These are phyloP conservation scores for Ceratocystis lukuohia DNA, from an alignment of 2,329 filamentous ascomycete genomes.

Conservation along the genomic window DNA sequence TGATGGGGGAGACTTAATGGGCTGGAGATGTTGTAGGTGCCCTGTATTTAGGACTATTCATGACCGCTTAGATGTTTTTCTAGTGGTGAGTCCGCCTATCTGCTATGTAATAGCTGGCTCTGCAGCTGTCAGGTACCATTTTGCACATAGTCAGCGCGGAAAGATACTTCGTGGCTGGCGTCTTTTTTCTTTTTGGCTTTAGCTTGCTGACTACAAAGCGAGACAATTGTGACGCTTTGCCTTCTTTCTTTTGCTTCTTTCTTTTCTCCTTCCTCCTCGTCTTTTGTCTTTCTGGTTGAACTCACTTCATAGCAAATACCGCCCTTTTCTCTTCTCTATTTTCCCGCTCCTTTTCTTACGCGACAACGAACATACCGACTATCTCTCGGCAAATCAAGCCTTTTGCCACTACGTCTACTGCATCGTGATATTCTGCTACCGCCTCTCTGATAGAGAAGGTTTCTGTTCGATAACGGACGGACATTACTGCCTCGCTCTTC, in stretches of 20 bases:
- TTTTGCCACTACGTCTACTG: background rate
- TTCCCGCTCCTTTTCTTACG: too few relatives aligned
- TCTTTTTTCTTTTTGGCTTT: background rate
- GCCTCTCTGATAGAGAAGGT: background rate
- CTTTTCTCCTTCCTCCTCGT: background rate
- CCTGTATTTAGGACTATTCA: too few relatives aligned
- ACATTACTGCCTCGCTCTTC: background rate
- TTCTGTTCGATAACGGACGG: background rate
- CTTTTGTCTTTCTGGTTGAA: background rate
- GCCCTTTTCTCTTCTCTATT: background rate
- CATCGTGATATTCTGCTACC: background rate
- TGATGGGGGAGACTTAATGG: too few relatives aligned
- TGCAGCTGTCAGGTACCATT: background rate
- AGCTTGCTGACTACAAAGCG: slow-evolving; percentile 6
- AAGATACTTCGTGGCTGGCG: background rate
- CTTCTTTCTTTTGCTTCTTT: background rate
- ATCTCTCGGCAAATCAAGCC: background rate
- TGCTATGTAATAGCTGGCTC: background rate
- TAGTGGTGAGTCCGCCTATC: too few relatives aligned
- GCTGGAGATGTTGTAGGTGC: too few relatives aligned
- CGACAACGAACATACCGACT: too few relatives aligned
- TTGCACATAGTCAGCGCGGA: background rate
- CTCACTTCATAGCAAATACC: background rate
- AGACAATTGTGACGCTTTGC: background rate
- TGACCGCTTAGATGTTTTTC: too few relatives aligned